phyloP scores from a whole-genome alignment of 2,329 filamentous ascomycete genomes.

The Penicillium sp. region DNA sequence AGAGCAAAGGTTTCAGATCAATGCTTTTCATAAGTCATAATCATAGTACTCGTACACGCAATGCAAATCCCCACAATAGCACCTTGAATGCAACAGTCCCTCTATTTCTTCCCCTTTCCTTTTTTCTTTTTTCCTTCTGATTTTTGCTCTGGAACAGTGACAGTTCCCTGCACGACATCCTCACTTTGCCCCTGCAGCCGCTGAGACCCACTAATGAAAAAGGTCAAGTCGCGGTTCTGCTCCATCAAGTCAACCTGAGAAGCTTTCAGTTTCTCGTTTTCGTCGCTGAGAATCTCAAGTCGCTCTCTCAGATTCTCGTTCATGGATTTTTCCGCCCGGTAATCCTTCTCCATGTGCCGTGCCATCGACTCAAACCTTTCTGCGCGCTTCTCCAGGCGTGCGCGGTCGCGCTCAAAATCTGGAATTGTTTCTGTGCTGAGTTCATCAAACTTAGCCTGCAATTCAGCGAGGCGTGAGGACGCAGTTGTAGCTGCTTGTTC shows the following conservation, averaged over 20 bases:
- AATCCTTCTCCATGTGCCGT: slow-evolving; percentile 65
- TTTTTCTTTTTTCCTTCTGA: slow-evolving; percentile 43
- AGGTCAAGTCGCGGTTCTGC: slow-evolving; percentile 77
- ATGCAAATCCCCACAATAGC: too few species aligned
- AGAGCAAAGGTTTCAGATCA: too few species aligned
- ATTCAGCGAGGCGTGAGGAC: slow-evolving; percentile 47
- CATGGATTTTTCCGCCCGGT: slow-evolving; percentile 81
- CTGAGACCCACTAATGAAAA: slow-evolving; percentile 80
- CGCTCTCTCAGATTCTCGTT: slow-evolving; percentile 72
- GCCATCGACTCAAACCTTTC: slow-evolving; percentile 70
- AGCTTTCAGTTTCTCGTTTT: slow-evolving; percentile 52
- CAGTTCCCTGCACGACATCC: slow-evolving; percentile 68
- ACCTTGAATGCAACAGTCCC: too few species aligned
- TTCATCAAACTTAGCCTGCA: slow-evolving; percentile 52
- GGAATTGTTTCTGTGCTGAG: slow-evolving; percentile 56
- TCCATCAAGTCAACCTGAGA: slow-evolving; percentile 70
- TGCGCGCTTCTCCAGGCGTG: slow-evolving; percentile 61
- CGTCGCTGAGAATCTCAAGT: slow-evolving; percentile 60
- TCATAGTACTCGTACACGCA: too few species aligned
- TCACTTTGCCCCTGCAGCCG: slow-evolving; percentile 67
- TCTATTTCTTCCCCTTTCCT: slow-evolving; percentile 29
- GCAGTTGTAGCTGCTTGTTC: slow-evolving; percentile 62
- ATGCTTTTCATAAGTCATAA: too few species aligned
- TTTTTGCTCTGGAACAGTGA: slow-evolving; percentile 55
- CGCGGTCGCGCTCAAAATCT: slow-evolving; percentile 65